Percentiles rank a stretch among this genome's conserved stretches.
phyloP scores from a whole-genome alignment of 768 basidiomycete species.

The Russula sp. region DNA sequence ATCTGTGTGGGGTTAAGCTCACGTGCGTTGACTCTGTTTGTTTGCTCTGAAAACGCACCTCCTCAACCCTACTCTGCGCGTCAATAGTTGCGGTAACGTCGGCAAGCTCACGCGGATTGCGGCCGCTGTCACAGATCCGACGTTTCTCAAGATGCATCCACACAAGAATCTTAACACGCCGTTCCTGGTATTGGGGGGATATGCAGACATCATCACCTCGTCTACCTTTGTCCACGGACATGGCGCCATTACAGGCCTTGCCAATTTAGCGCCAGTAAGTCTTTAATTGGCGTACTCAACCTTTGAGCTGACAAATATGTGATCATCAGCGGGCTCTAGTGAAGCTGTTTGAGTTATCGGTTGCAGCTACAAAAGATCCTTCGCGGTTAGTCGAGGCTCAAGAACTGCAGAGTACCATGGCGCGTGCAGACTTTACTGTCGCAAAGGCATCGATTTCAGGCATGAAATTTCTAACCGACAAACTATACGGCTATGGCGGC shows the following conservation, averaged over 20 bases:
- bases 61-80: conserved; percentile 5
- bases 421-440: conserved; percentile 75
- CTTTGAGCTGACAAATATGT: background rate
- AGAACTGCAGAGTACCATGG: conserved; percentile 72
- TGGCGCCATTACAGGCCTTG: conserved; percentile 88
- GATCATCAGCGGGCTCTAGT: conserved; percentile 46
- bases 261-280: conserved; percentile 71
- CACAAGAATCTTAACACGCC: conserved; percentile 60
- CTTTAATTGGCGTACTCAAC: background rate
- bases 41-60: background rate
- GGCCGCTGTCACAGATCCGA: conserved; percentile 50
- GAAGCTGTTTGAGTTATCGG: conserved; percentile 58
- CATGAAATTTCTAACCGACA: conserved; percentile 75
- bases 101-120: conserved; percentile 87
- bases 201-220: conserved; percentile 74
- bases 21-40: conserved; percentile 48
- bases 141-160: conserved; percentile 55
- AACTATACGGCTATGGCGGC: conserved; percentile 76
- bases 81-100: conserved; percentile 75
- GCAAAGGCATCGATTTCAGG: conserved; percentile 72
- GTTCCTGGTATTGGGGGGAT: conserved; percentile 86
- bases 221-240: conserved; percentile 68
- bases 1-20: conserved; percentile 82
- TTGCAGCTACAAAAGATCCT: conserved; percentile 48
- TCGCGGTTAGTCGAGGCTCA: conserved; percentile 62